A percentile compares a stretch with the other conserved stretches of the same genome.
These are phyloP conservation scores for Solanum chilense DNA, from an alignment of 257 asterid species.

Conservation along the genomic window DNA sequence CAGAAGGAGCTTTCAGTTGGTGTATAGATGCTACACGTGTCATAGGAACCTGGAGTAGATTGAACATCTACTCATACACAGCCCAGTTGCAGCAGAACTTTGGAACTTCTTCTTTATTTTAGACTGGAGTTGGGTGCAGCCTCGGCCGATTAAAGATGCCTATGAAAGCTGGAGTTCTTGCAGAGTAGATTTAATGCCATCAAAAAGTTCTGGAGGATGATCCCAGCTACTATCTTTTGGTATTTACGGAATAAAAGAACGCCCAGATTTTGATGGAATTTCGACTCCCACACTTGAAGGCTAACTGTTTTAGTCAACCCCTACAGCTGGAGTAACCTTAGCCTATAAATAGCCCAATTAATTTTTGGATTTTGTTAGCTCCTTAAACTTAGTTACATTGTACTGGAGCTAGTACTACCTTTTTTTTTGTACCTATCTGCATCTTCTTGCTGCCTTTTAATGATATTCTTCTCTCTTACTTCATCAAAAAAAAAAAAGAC, in stretches of 20 bases:
- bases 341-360: background rate
- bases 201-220: background rate
- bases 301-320: background rate
- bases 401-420: background rate
- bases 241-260: background rate
- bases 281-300: background rate
- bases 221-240: background rate
- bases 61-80: background rate
- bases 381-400: background rate
- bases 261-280: background rate
- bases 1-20: background rate
- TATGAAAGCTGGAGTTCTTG: background rate
- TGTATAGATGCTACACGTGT: background rate
- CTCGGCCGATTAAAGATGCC: background rate
- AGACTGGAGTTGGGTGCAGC: background rate
- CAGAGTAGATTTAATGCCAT: background rate
- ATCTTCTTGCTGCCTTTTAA: background rate
- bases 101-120: background rate
- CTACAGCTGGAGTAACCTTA: background rate
- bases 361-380: background rate
- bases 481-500: background rate
- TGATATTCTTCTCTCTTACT: background rate
- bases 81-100: background rate
- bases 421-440: background rate
- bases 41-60: background rate